These are phyloP conservation scores for Elsinoe fawcettii DNA, from an alignment of 2,329 filamentous ascomycete genomes.

Conservation along the genomic window DNA sequence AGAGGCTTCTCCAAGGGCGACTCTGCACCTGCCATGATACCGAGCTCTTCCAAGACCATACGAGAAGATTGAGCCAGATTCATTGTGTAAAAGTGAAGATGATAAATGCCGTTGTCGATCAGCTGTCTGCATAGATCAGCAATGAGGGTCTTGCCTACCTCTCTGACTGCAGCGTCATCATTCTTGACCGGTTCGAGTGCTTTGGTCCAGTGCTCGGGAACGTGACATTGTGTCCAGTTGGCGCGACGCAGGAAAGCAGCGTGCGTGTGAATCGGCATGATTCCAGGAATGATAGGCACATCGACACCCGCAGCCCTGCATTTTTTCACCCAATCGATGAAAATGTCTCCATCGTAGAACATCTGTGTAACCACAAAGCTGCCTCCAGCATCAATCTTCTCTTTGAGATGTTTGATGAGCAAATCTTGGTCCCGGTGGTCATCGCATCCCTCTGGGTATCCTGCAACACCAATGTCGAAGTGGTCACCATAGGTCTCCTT, in stretches of 20 bases:
- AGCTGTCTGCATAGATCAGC: slow-evolving; percentile 85
- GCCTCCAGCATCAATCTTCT: slow-evolving; percentile 91
- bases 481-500: slow-evolving; percentile 71
- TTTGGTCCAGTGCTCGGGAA: slow-evolving; percentile 74
- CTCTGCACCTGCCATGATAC: slow-evolving; percentile 68
- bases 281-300: slow-evolving; percentile 75
- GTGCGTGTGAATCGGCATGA: slow-evolving; percentile 93
- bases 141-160: slow-evolving; percentile 79
- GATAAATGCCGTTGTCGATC: slow-evolving; percentile 67
- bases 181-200: slow-evolving; percentile 90
- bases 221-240: slow-evolving; percentile 79
- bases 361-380: slow-evolving; percentile 97
- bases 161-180: slow-evolving; percentile 84
- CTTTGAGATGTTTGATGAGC: slow-evolving; percentile 85
- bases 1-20: slow-evolving; percentile 80
- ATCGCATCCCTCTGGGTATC: slow-evolving; percentile 91
- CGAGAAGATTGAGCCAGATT: slow-evolving; percentile 90
- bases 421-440: slow-evolving; percentile 81
- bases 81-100: slow-evolving; percentile 99
- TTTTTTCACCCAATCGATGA: slow-evolving; percentile 80
- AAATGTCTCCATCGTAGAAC: slow-evolving; percentile 98
- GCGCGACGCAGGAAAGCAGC: slow-evolving; percentile 84
- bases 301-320: slow-evolving; percentile 78
- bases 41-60: slow-evolving; percentile 86
- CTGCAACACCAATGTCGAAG: slow-evolving; percentile 95